Conservation (phyloP, 2,329 filamentous ascomycete species). For the Coniochaeta hoffmannii region DNA sequence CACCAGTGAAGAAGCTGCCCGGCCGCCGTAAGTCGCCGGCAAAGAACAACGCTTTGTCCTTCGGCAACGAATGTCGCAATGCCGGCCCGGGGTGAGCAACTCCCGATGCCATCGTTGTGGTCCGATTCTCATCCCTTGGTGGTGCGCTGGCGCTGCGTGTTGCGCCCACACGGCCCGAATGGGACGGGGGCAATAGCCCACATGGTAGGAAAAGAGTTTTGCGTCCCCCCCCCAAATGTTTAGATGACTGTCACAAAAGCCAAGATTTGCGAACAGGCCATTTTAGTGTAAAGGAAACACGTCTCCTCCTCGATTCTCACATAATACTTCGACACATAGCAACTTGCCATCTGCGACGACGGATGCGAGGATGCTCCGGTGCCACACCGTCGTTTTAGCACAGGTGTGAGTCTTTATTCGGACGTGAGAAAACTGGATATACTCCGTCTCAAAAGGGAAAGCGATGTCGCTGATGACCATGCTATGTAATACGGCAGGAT, state of each 20-base stretch:
- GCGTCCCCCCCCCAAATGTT: neutral
- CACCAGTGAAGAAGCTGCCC: neutral
- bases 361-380: neutral
- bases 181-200: neutral
- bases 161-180: neutral
- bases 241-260: neutral
- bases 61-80: neutral
- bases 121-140: too few relatives aligned
- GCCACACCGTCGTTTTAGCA: neutral
- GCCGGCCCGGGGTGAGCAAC: neutral
- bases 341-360: neutral
- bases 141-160: neutral
- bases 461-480: neutral
- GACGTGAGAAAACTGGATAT: too few relatives aligned
- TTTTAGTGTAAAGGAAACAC: neutral
- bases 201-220: neutral
- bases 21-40: neutral
- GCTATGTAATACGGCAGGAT: neutral
- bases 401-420: neutral
- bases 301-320: neutral
- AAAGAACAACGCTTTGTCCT: neutral
- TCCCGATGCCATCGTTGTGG: too few relatives aligned
- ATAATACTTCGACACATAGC: neutral
- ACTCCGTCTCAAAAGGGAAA: neutral
- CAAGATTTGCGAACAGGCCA: neutral